A percentile compares a stretch with the other conserved stretches of the same genome.
Conservation (phyloP, 2,329 filamentous ascomycete species). For the Aspergillus brunneoviolaceus region DNA sequence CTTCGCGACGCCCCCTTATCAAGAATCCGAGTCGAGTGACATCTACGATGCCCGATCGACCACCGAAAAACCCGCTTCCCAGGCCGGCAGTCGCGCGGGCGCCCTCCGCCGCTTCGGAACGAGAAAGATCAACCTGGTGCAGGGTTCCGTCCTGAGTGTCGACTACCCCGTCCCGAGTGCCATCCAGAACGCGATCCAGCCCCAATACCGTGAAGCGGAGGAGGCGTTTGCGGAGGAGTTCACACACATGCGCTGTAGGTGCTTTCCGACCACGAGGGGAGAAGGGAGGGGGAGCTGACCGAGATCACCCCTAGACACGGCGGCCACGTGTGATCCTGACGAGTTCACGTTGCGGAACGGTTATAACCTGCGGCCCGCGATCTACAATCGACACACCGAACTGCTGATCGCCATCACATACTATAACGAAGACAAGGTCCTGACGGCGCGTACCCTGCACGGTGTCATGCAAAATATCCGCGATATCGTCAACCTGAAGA, state of each 20-base stretch:
- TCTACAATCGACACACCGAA: slow-evolving; percentile 99
- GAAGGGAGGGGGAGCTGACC: slow-evolving; percentile 1
- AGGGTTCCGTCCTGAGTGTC: slow-evolving; percentile 92
- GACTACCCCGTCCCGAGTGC: slow-evolving; percentile 97
- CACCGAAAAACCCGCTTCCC: slow-evolving; percentile 22
- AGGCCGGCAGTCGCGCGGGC: slow-evolving; percentile 16
- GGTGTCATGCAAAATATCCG: slow-evolving; percentile 99
- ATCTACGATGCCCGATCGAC: slow-evolving; percentile 40
- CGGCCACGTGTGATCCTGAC: slow-evolving; percentile 94
- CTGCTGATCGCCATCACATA: slow-evolving; percentile 96
- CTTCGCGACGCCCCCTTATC: slow-evolving; percentile 51
- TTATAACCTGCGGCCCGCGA: slow-evolving; percentile 93
- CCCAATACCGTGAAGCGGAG: slow-evolving; percentile 83
- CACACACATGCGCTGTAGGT: slow-evolving; percentile 83
- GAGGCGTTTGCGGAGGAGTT: slow-evolving; percentile 87
- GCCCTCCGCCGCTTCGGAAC: slow-evolving; percentile 84
- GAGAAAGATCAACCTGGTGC: slow-evolving; percentile 95
- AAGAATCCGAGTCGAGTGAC: slow-evolving; percentile 57
- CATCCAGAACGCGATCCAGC: slow-evolving; percentile 93
- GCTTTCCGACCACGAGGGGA: neutral
- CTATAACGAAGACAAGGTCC: slow-evolving; percentile 97
- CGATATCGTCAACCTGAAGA: slow-evolving; percentile 97
- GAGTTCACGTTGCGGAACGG: slow-evolving; percentile 98
- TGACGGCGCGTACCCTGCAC: slow-evolving; percentile 87
- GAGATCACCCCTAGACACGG: slow-evolving; percentile 62